phyloP scores from a whole-genome alignment of 1,284 basidiomycete species.

The Inonotus obliquus region DNA sequence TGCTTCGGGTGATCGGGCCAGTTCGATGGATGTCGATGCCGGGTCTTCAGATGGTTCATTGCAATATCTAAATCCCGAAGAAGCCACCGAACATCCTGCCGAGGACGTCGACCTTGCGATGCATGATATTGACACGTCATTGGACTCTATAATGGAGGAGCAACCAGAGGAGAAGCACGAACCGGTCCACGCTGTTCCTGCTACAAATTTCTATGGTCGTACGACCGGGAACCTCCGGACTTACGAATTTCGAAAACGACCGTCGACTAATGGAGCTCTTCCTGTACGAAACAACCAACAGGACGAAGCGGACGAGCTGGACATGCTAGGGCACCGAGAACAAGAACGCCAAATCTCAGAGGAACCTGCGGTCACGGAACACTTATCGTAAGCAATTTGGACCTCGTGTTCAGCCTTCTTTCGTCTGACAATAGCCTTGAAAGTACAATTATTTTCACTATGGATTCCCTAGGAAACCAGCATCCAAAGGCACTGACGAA shows the following conservation, averaged over 20 bases:
- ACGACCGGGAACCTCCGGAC: neutral
- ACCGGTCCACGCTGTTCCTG: neutral
- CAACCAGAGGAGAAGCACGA: neutral
- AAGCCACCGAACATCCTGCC: neutral
- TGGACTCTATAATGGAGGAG: neutral
- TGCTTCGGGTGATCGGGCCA: neutral
- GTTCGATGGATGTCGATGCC: neutral
- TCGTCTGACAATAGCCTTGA: neutral
- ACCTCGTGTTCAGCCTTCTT: neutral
- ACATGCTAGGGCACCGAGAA: neutral
- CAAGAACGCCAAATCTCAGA: constrained; percentile 5
- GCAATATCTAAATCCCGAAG: neutral
- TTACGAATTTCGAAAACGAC: neutral
- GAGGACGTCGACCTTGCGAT: neutral
- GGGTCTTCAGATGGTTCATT: neutral
- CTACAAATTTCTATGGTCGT: constrained; percentile 1
- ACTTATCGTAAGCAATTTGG: neutral
- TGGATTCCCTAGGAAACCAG: constrained; percentile 79
- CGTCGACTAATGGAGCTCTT: neutral
- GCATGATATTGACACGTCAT: neutral
- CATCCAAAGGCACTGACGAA: constrained; percentile 63
- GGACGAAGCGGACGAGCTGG: constrained; percentile 10
- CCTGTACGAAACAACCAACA: neutral
- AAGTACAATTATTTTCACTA: constrained; percentile 77
- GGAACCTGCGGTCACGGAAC: neutral